Conservation (phyloP, 306 rosid genomes). For the Sindora glabra region DNA sequence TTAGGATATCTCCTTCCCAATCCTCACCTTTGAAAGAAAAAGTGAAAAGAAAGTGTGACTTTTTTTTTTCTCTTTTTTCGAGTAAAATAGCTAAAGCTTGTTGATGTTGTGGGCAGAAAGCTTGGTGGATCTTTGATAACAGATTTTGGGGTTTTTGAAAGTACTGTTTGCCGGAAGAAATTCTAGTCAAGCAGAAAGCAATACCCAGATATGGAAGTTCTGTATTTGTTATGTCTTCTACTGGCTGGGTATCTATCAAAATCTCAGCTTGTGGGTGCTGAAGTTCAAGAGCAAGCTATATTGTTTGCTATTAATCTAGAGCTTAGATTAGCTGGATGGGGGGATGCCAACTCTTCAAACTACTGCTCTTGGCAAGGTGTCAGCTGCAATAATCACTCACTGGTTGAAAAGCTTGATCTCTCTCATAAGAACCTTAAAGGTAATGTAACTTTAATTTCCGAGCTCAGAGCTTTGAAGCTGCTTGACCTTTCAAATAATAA, state of each 20-base stretch:
- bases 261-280: constrained; percentile 38
- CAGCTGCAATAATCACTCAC: constrained; percentile 54
- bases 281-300: constrained; percentile 52
- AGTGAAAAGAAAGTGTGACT: constrained; percentile 14
- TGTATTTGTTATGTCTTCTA: constrained; percentile 36
- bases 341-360: constrained; percentile 63
- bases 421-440: constrained; percentile 71
- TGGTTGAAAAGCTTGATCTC: constrained; percentile 77
- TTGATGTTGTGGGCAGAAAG: constrained; percentile 15
- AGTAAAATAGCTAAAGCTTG: constrained; percentile 2
- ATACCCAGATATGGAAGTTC: constrained; percentile 35
- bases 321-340: constrained; percentile 85
- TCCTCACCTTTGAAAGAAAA: constrained; percentile 7
- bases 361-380: constrained; percentile 86
- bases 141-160: constrained; percentile 17
- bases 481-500: constrained; percentile 81
- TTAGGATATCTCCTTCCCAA: background rate
- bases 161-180: constrained; percentile 18
- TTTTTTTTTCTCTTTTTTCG: too few species aligned
- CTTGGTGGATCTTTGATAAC: constrained; percentile 14
- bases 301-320: constrained; percentile 60
- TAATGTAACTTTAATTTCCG: constrained; percentile 60
- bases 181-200: constrained; percentile 8
- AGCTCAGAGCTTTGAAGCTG: constrained; percentile 78
- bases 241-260: constrained; percentile 45